These are phyloP conservation scores for Penicillium tannophilum DNA, from an alignment of 495 filamentous ascomycete species.

Conservation along the genomic window DNA sequence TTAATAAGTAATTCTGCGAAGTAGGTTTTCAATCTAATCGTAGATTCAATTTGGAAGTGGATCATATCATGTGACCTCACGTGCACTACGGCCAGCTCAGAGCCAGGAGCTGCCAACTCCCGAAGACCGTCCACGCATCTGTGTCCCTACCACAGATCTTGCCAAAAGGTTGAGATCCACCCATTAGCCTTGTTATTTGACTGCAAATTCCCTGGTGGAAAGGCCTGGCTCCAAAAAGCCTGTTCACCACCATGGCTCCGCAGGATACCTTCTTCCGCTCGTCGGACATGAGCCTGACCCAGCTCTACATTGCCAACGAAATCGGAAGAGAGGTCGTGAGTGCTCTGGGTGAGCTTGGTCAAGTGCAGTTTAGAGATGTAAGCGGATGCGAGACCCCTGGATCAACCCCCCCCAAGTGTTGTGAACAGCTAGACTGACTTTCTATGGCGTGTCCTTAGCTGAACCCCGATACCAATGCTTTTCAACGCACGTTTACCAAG, in stretches of 20 bases:
- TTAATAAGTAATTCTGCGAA: no score
- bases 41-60: no score
- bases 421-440: conserved; percentile 16
- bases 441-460: conserved; percentile 56
- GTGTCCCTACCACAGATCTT: conserved; percentile 16
- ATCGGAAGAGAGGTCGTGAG: conserved; percentile 97
- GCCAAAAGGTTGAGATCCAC: not conserved
- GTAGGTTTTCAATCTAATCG: not conserved
- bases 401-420: not conserved
- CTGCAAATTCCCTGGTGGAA: conserved; percentile 25
- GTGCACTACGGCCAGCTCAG: conserved; percentile 28
- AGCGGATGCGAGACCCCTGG: conserved; percentile 32
- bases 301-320: conserved; percentile 98
- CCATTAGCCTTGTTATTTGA: conserved; percentile 8
- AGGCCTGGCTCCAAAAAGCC: conserved; percentile 32
- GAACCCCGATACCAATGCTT: conserved; percentile 88
- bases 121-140: conserved; percentile 13
- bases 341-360: conserved; percentile 90
- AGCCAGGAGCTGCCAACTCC: conserved; percentile 19
- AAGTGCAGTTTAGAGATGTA: conserved; percentile 97
- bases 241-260: conserved; percentile 44
- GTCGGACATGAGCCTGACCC: conserved; percentile 99
- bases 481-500: conserved; percentile 95
- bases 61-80: conserved; percentile 22
- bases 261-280: conserved; percentile 98